Conservation (phyloP, 257 asterid genomes). For the Nicotiana paniculata region DNA sequence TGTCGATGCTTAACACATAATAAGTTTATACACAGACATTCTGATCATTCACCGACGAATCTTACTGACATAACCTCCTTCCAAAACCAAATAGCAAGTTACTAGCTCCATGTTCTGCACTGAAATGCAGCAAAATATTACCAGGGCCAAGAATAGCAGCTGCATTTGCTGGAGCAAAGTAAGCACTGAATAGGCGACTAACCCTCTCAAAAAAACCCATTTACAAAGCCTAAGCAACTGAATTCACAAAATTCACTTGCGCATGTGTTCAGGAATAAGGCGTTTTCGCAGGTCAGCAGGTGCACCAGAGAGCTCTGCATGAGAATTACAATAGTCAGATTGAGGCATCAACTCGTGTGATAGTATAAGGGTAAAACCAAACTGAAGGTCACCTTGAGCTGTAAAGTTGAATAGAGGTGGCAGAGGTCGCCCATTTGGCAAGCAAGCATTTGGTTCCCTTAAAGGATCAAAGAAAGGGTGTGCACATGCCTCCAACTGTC, state of each 20-base stretch:
- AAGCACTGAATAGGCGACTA: not conserved
- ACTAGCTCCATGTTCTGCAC: not conserved
- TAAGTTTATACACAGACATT: not conserved
- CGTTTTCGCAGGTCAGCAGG: conserved; percentile 34
- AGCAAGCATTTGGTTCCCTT: conserved; percentile 54
- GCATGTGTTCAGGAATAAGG: conserved; percentile 29
- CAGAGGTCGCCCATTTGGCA: conserved; percentile 64
- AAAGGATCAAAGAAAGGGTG: conserved; percentile 79
- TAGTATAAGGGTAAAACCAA: not conserved
- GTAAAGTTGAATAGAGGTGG: conserved; percentile 83
- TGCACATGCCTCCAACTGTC: conserved; percentile 90
- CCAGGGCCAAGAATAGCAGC: not conserved
- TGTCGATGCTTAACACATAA: not conserved
- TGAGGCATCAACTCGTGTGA: not conserved
- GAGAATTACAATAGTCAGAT: not conserved
- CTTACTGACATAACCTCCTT: not conserved
- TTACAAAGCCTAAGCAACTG: conserved; percentile 14
- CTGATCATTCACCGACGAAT: not conserved
- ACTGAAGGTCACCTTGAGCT: conserved; percentile 49
- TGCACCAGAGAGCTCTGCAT: conserved; percentile 41
- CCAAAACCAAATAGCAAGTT: conserved; percentile 2
- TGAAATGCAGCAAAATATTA: not conserved
- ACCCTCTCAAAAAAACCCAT: conserved; percentile 19
- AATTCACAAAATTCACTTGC: conserved; percentile 14
- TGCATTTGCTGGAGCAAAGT: not conserved